Conservation (phyloP, 371 early-diverging fungal genomes). For the Homolaphlyctis polyrhiza region DNA sequence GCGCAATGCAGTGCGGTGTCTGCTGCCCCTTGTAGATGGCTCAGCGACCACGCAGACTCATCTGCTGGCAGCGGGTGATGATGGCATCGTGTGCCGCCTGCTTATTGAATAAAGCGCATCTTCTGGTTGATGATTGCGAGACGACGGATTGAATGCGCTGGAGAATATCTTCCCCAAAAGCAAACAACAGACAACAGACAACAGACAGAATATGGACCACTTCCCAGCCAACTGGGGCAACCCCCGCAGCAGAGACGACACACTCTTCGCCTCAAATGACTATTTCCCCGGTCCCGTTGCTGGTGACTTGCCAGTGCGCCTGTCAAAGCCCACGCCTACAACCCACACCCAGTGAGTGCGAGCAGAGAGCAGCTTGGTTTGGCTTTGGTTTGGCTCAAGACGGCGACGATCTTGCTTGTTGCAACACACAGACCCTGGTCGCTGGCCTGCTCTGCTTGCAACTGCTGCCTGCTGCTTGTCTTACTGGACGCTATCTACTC, state of each 20-base stretch:
- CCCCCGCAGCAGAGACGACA: constrained; percentile 61
- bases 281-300: constrained; percentile 50
- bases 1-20: too few relatives aligned
- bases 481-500: background rate
- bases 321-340: constrained; percentile 21
- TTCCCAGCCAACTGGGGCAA: constrained; percentile 81
- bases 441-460: background rate
- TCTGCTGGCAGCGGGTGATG: too few relatives aligned
- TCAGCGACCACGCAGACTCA: too few relatives aligned
- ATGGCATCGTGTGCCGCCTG: too few relatives aligned
- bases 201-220: constrained; percentile 54
- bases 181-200: background rate
- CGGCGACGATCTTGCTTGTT: too few relatives aligned
- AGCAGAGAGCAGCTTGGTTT: too few relatives aligned
- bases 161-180: too few relatives aligned
- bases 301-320: constrained; percentile 26
- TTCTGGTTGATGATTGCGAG: too few relatives aligned
- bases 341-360: constrained; percentile 31
- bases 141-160: too few relatives aligned
- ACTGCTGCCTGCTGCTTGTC: background rate
- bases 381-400: too few relatives aligned
- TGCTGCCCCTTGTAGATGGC: too few relatives aligned
- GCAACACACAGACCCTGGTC: background rate
- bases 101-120: too few relatives aligned
- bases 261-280: constrained; percentile 26